Conservation (phyloP, 2,329 filamentous ascomycete genomes). For the Phialophora verrucosa region DNA sequence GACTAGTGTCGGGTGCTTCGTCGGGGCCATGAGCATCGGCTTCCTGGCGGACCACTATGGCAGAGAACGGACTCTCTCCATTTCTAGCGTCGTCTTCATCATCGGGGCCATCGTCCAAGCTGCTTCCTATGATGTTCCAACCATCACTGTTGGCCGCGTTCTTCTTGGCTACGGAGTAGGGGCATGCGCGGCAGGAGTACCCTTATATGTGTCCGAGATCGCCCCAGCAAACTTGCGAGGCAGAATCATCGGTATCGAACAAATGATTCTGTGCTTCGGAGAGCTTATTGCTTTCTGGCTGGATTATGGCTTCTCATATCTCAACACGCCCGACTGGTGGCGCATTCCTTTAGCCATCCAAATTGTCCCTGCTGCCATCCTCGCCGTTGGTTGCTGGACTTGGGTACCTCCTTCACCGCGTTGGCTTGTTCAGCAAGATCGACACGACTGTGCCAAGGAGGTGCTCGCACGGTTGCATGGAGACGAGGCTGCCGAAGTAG, state of each 20-base stretch:
- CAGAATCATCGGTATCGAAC: constrained; percentile 49
- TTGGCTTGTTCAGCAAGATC: constrained; percentile 48
- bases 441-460: constrained; percentile 9
- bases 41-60: constrained; percentile 20
- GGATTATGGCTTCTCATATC: constrained; percentile 39
- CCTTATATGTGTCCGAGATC: constrained; percentile 54
- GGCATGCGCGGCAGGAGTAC: constrained; percentile 54
- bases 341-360: too few relatives aligned
- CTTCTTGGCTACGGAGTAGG: constrained; percentile 58
- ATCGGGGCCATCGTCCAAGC: constrained; percentile 41
- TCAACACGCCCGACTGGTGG: too few relatives aligned
- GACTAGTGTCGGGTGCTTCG: constrained; percentile 24
- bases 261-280: constrained; percentile 54
- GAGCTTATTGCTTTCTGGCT: constrained; percentile 48
- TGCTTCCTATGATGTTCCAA: constrained; percentile 46
- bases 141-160: constrained; percentile 57
- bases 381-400: constrained; percentile 38
- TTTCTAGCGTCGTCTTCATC: constrained; percentile 18
- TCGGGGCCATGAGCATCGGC: constrained; percentile 19
- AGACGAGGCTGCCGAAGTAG: constrained; percentile 46
- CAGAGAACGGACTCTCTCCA: constrained; percentile 18
- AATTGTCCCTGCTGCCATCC: constrained; percentile 40
- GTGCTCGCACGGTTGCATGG: constrained; percentile 46
- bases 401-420: constrained; percentile 44
- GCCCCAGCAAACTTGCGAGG: constrained; percentile 49